Conservation (phyloP, 2,329 filamentous ascomycete genomes). For the Cladosporium cucumerinum region DNA sequence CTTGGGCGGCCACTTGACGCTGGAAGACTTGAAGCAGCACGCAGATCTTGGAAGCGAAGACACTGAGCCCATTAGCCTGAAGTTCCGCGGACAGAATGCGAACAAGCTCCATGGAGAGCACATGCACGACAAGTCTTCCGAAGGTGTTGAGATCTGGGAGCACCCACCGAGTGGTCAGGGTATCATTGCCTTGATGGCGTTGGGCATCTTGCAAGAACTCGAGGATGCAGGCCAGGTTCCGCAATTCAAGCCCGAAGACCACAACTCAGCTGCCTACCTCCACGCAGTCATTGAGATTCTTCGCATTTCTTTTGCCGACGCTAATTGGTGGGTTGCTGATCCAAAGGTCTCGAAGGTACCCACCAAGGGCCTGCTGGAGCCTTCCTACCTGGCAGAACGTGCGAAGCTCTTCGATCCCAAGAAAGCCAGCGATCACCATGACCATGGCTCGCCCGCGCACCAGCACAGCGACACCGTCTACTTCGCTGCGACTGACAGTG, state of each 20-base stretch:
- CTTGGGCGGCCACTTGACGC: conserved; percentile 71
- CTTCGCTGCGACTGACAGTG: conserved; percentile 75
- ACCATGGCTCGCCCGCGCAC: conserved; percentile 79
- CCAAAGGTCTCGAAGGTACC: conserved; percentile 71
- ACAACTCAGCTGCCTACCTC: conserved; percentile 72
- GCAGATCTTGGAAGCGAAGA: conserved; percentile 69
- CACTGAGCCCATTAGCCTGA: conserved; percentile 80
- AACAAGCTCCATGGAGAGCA: conserved; percentile 45
- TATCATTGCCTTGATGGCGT: conserved; percentile 88
- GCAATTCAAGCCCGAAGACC: conserved; percentile 64
- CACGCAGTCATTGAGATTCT: conserved; percentile 86
- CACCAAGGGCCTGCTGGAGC: conserved; percentile 64
- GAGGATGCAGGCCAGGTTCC: conserved; percentile 73
- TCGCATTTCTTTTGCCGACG: conserved; percentile 86
- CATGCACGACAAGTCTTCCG: conserved; percentile 43
- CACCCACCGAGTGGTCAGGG: conserved; percentile 96
- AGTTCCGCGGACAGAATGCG: conserved; percentile 53
- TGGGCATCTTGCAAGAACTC: conserved; percentile 86
- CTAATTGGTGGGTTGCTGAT: conserved; percentile 84
- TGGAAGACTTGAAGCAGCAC: conserved; percentile 79
- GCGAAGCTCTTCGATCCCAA: conserved; percentile 58
- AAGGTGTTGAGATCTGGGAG: conserved; percentile 83
- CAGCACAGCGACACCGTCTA: conserved; percentile 91
- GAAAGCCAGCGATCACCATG: conserved; percentile 50
- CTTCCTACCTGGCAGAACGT: conserved; percentile 71